phyloP scores from a whole-genome alignment of 73 alveolate species.

The Uronychia binucleata region DNA sequence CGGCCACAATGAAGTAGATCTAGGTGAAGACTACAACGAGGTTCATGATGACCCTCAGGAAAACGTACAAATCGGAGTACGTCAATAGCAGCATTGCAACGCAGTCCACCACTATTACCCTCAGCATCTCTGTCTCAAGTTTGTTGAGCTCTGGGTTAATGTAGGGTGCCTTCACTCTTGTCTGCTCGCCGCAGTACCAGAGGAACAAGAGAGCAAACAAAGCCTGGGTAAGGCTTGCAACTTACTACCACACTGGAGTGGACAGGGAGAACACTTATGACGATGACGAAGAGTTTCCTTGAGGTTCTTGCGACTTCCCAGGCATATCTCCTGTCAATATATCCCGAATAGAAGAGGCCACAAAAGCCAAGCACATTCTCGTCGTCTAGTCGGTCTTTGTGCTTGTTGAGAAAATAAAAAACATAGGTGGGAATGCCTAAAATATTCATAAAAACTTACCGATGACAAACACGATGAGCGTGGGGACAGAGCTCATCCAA shows the following conservation, averaged over 20 bases:
- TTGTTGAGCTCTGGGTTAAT: background rate
- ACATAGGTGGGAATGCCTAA: background rate
- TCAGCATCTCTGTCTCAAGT: background rate
- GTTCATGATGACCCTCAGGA: background rate
- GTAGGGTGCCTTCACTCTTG: background rate
- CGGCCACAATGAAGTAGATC: background rate
- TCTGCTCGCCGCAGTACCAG: background rate
- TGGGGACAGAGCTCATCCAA: background rate
- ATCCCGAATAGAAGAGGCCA: background rate
- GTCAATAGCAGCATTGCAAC: background rate
- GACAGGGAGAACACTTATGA: background rate
- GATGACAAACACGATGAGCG: background rate
- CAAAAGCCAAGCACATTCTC: background rate
- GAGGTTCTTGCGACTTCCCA: background rate
- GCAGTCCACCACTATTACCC: background rate
- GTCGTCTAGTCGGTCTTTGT: background rate
- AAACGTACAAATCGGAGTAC: background rate
- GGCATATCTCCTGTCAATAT: too few species aligned
- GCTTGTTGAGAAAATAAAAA: background rate
- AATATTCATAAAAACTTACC: too few species aligned
- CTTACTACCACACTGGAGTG: background rate
- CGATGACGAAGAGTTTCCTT: background rate
- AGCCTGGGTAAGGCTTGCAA: too few species aligned
- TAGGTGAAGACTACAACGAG: background rate
- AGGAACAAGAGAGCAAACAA: background rate